Percentiles rank a stretch among this genome's conserved stretches.
phyloP scores from a whole-genome alignment of 768 basidiomycete species.

The Ephemerocybe angulata region DNA sequence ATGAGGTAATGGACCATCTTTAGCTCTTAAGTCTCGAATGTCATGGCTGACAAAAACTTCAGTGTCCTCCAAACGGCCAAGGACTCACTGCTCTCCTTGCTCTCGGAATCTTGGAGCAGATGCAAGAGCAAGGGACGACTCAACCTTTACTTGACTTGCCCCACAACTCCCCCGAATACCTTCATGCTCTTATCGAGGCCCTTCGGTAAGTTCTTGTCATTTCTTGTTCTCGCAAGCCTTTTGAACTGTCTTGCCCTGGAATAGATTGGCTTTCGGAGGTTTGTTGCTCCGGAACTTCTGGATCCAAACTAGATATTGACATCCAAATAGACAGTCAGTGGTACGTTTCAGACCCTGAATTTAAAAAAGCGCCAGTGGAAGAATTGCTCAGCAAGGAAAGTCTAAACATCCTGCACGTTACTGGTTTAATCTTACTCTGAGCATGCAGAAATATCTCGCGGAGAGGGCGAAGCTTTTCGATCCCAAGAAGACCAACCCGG shows the following conservation, averaged over 20 bases:
- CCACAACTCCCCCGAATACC: slow-evolving; percentile 87
- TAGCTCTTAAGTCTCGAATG: background rate
- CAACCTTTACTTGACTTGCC: slow-evolving; percentile 73
- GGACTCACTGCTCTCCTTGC: slow-evolving; percentile 93
- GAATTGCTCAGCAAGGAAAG: slow-evolving; percentile 80
- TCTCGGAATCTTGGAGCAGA: slow-evolving; percentile 85
- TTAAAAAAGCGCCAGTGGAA: slow-evolving; percentile 71
- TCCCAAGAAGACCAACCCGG: slow-evolving; percentile 56
- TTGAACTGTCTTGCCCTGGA: background rate
- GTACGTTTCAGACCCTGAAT: slow-evolving; percentile 90
- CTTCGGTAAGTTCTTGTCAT: slow-evolving; percentile 50
- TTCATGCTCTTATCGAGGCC: slow-evolving; percentile 84
- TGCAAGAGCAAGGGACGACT: slow-evolving; percentile 71
- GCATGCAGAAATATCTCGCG: slow-evolving; percentile 73
- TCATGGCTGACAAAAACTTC: slow-evolving; percentile 4
- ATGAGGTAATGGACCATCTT: slow-evolving; percentile 62
- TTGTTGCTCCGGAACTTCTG: slow-evolving; percentile 13
- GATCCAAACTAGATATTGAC: background rate
- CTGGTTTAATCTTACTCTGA: background rate
- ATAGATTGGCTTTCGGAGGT: slow-evolving; percentile 74
- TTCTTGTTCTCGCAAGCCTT: no score
- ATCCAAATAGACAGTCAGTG: slow-evolving; percentile 66
- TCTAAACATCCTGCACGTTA: background rate
- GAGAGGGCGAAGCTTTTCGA: slow-evolving; percentile 80
- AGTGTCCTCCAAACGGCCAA: slow-evolving; percentile 98